Percentiles rank a stretch among this genome's conserved stretches.
phyloP scores from a whole-genome alignment of 1,139 yeast species.

The Taiozyma onychis region DNA sequence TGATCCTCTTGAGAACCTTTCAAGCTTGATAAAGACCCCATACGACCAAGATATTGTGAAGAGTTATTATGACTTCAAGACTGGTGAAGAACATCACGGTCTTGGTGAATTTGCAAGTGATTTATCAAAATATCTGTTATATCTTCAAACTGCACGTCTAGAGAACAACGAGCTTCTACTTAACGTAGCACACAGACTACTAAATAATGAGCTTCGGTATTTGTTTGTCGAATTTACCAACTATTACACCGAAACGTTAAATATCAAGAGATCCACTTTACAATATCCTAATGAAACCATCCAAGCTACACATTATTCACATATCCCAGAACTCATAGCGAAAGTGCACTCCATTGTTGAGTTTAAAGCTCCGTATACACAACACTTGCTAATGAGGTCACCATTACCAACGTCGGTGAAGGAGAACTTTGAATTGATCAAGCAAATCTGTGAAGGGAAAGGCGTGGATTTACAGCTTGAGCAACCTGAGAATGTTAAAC shows the following conservation, averaged over 20 bases:
- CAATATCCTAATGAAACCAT: background rate
- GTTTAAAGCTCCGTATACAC: background rate
- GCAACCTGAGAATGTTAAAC: background rate
- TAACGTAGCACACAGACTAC: conserved; percentile 6
- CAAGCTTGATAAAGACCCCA: background rate
- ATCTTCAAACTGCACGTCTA: background rate
- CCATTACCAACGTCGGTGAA: background rate
- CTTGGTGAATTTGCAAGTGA: conserved; percentile 8
- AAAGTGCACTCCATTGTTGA: conserved; percentile 3
- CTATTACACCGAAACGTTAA: conserved; percentile 2
- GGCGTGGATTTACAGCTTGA: background rate
- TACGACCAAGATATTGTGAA: background rate
- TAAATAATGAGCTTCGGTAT: conserved; percentile 5
- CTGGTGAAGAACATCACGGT: background rate
- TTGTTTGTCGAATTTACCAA: conserved; percentile 8
- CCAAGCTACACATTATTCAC: background rate
- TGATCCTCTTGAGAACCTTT: background rate
- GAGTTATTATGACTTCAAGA: background rate
- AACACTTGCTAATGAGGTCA: background rate
- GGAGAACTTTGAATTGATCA: background rate
- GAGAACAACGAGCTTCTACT: conserved; percentile 2
- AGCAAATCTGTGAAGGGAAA: background rate
- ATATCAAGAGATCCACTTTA: background rate
- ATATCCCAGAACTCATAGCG: conserved; percentile 5
- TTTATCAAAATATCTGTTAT: conserved; percentile 3